Percentiles rank a stretch among this genome's conserved stretches.
Conservation (phyloP, 139 green algal genomes). For the Asterochloris sp. region DNA sequence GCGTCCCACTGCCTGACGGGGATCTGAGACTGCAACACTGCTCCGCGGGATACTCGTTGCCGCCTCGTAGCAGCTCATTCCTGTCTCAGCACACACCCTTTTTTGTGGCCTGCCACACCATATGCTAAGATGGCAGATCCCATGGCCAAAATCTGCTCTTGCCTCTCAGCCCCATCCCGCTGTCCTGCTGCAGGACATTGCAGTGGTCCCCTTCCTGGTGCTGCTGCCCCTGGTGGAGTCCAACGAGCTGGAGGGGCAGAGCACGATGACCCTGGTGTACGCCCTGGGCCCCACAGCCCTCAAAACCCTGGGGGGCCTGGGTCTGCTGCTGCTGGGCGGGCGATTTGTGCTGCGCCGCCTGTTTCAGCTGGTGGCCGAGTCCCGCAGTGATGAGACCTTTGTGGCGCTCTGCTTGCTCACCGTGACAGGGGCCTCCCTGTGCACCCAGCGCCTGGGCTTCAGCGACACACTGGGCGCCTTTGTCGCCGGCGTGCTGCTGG, state of each 20-base stretch:
- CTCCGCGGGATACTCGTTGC: too few species aligned
- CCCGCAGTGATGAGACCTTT: conserved; percentile 84
- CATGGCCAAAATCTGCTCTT: too few species aligned
- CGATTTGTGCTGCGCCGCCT: conserved; percentile 72
- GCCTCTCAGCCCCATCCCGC: neutral
- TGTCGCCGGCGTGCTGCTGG: conserved; percentile 82
- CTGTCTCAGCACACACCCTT: too few species aligned
- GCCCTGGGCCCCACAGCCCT: conserved; percentile 67
- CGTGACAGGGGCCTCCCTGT: conserved; percentile 78
- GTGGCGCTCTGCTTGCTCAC: conserved; percentile 90
- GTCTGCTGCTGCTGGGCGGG: conserved; percentile 78
- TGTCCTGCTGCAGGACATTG: conserved; percentile 76
- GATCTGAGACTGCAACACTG: too few species aligned
- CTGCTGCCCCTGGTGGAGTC: conserved; percentile 78
- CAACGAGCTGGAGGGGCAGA: conserved; percentile 21
- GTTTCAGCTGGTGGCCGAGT: conserved; percentile 76
- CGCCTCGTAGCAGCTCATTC: too few species aligned
- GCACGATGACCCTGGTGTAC: conserved; percentile 44
- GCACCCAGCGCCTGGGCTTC: conserved; percentile 84
- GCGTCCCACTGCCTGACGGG: too few species aligned
- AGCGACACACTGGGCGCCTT: conserved; percentile 90
- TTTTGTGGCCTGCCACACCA: too few species aligned
- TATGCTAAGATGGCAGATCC: too few species aligned
- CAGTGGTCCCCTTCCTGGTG: conserved; percentile 90
- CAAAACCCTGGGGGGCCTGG: conserved; percentile 72